Percentiles rank a stretch among this genome's conserved stretches.
Evolutionary conservation across 208 protist species (phyloP).

Genomic region (Histomonas meleagridis): DNA sequence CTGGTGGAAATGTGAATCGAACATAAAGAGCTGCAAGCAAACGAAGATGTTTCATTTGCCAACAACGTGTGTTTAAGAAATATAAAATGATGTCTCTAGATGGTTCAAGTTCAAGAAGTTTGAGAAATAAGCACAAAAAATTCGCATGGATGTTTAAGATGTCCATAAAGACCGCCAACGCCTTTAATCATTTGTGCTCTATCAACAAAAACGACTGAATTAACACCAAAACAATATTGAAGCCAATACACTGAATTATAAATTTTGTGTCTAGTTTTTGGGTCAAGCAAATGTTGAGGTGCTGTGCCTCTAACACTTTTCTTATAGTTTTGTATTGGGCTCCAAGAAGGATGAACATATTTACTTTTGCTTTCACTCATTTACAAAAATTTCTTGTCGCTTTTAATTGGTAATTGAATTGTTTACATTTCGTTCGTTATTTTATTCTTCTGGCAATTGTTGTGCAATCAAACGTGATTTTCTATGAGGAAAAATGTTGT

Average conservation of each 20-base stretch:
- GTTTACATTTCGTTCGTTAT: too few relatives aligned
- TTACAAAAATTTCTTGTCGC: too few relatives aligned
- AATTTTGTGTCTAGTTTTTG: slow-evolving; percentile 10
- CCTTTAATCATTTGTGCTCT: background rate
- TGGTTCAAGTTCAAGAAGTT: slow-evolving; percentile 3
- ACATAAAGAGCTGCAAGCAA: slow-evolving; percentile 6
- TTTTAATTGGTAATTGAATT: too few relatives aligned
- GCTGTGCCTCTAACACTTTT: background rate
- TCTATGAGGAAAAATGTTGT: too few relatives aligned
- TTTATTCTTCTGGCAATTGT: too few relatives aligned
- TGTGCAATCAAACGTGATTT: too few relatives aligned
- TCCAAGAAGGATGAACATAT: background rate
- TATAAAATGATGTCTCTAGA: background rate
- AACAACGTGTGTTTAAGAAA: background rate
- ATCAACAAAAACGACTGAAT: background rate
- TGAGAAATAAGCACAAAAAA: slow-evolving; percentile 15
- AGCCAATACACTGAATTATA: background rate
- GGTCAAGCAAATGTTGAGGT: background rate
- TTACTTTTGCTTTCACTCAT: too few relatives aligned
- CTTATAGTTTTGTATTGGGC: background rate
- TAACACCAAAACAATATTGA: slow-evolving; percentile 31
- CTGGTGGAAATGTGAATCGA: background rate
- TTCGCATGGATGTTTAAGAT: background rate
- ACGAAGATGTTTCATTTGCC: slow-evolving; percentile 27
- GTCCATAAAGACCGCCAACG: background rate